Conservation (phyloP, 805 yeast genomes). For the Candida endomychidarum region DNA sequence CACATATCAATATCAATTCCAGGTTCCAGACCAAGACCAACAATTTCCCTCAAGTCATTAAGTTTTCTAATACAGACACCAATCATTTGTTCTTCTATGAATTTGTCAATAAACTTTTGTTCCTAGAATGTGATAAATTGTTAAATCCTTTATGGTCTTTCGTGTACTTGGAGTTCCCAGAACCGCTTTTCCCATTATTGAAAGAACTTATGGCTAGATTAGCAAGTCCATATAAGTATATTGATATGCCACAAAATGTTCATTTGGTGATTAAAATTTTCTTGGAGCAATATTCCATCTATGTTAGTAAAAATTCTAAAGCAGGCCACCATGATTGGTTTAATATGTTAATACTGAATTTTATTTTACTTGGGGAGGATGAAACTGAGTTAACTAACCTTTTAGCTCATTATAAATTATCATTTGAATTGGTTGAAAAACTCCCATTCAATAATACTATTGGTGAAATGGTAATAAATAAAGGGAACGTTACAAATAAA, state of each 20-base stretch:
- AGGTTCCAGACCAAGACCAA: conserved; percentile 14
- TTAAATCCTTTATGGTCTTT: conserved; percentile 16
- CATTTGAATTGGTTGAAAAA: not conserved
- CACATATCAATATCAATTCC: conserved; percentile 13
- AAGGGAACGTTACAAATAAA: conserved; percentile 11
- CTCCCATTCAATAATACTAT: conserved; percentile 17
- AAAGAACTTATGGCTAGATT: conserved; percentile 78
- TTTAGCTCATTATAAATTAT: conserved; percentile 5
- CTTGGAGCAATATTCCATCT: conserved; percentile 53
- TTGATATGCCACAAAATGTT: conserved; percentile 49
- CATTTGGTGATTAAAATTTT: conserved; percentile 35
- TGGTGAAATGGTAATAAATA: conserved; percentile 31
- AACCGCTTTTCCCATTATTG: conserved; percentile 56
- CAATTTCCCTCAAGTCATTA: conserved; percentile 10
- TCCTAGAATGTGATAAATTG: conserved; percentile 12
- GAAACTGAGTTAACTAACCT: conserved; percentile 9
- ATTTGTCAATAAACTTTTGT: conserved; percentile 23
- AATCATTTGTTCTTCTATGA: conserved; percentile 13
- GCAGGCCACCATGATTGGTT: conserved; percentile 14
- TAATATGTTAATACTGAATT: conserved; percentile 9
- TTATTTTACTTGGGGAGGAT: conserved; percentile 13
- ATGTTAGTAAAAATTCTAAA: not conserved
- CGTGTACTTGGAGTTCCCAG: conserved; percentile 10
- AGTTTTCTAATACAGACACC: conserved; percentile 9
- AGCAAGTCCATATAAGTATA: conserved; percentile 79